A percentile compares a stretch with the other conserved stretches of the same genome.
Conservation (phyloP, 805 yeast species). For the Zygoascus ofunaensis region DNA sequence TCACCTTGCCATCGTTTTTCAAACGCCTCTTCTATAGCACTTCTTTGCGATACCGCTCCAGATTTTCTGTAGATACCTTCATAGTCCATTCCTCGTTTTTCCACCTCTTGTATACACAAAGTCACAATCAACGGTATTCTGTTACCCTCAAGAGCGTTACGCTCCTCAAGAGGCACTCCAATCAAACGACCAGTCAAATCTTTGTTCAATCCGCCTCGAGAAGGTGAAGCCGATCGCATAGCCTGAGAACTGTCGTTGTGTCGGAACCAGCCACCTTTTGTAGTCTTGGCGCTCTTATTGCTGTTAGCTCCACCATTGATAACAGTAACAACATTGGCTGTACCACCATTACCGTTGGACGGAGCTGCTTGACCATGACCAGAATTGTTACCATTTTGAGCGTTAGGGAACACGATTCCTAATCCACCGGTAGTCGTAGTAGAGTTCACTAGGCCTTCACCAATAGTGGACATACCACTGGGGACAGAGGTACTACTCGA, state of each 20-base stretch:
- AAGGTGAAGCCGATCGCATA: not conserved
- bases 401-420: conserved; percentile 16
- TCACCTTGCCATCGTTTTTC: conserved; percentile 31
- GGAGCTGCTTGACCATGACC: not conserved
- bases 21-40: conserved; percentile 34
- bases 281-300: conserved; percentile 1
- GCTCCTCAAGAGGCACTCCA: conserved; percentile 49
- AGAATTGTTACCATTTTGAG: not conserved
- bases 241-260: not conserved
- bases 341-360: not conserved
- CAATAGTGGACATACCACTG: conserved; percentile 3
- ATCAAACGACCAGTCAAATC: conserved; percentile 23
- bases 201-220: not conserved
- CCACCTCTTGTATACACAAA: conserved; percentile 68
- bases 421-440: conserved; percentile 10
- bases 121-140: conserved; percentile 62
- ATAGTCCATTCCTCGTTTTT: conserved; percentile 57
- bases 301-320: not conserved
- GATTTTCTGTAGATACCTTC: conserved; percentile 91
- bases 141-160: conserved; percentile 54
- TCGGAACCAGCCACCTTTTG: conserved; percentile 20
- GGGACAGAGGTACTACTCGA: not conserved
- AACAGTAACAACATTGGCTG: not conserved
- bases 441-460: not conserved
- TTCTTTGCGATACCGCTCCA: conserved; percentile 67